Conservation (phyloP, 2,329 filamentous ascomycete genomes). For the Trichoderma aggressivum region DNA sequence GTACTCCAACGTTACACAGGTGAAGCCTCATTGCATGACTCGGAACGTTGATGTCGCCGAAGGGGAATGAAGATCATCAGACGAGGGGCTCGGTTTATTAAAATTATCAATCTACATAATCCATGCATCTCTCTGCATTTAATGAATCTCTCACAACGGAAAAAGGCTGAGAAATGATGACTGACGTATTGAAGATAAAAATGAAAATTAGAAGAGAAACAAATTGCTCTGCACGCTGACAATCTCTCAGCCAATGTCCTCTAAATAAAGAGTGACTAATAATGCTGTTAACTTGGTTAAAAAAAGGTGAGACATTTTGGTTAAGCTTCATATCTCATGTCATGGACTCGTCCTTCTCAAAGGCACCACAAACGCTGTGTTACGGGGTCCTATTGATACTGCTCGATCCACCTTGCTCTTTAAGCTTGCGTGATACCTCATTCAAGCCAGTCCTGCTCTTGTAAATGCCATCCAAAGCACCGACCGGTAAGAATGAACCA, state of each 20-base stretch:
- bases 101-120: neutral
- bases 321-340: neutral
- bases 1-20: neutral
- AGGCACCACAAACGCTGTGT: neutral
- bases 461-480: neutral
- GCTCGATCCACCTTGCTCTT: neutral
- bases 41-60: neutral
- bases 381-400: neutral
- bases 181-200: neutral
- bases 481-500: neutral
- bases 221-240: neutral
- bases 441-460: neutral
- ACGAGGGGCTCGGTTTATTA: neutral
- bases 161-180: neutral
- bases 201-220: neutral
- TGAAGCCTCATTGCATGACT: neutral
- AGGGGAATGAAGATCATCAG: neutral
- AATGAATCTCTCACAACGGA: neutral
- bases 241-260: neutral
- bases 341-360: neutral
- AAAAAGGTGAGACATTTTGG: neutral
- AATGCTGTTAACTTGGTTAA: neutral
- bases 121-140: neutral
- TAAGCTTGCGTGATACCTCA: neutral
- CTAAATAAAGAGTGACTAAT: neutral